Evolutionary conservation across 768 basidiomycete species (phyloP).

Genomic region (Tricholoma saponaceum): DNA sequence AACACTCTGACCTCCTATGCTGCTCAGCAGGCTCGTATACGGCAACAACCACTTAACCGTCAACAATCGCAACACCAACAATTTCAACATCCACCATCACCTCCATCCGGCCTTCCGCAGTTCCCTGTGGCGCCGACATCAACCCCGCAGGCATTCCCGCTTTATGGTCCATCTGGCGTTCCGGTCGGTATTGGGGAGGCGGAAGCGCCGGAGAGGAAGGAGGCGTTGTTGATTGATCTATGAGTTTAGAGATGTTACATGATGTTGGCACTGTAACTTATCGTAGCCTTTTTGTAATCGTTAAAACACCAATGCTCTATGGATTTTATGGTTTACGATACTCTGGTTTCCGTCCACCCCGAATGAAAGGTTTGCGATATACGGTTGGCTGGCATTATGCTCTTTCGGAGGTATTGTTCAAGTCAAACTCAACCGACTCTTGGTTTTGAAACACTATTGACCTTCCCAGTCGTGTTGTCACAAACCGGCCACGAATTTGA

Average conservation of each 20-base stretch:
- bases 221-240: conserved; percentile 52
- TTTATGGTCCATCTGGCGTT: conserved; percentile 43
- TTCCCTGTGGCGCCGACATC: conserved; percentile 66
- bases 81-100: conserved; percentile 15
- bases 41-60: conserved; percentile 12
- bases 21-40: conserved; percentile 9
- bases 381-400: too few species aligned
- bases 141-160: conserved; percentile 48
- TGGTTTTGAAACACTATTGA: too few species aligned
- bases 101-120: conserved; percentile 39
- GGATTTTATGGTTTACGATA: too few species aligned
- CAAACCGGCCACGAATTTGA: too few species aligned
- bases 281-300: too few species aligned
- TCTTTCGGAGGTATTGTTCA: too few species aligned
- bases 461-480: too few species aligned
- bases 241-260: conserved; percentile 12
- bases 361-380: too few species aligned
- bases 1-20: conserved; percentile 25
- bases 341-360: too few species aligned
- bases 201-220: conserved; percentile 57
- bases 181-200: conserved; percentile 46
- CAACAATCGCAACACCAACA: conserved; percentile 21
- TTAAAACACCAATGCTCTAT: not conserved
- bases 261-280: too few species aligned
- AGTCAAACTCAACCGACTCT: too few species aligned